A percentile compares a stretch with the other conserved stretches of the same genome.
phyloP scores from a whole-genome alignment of 176 grass and related monocot species.

The Avena atlantica region DNA sequence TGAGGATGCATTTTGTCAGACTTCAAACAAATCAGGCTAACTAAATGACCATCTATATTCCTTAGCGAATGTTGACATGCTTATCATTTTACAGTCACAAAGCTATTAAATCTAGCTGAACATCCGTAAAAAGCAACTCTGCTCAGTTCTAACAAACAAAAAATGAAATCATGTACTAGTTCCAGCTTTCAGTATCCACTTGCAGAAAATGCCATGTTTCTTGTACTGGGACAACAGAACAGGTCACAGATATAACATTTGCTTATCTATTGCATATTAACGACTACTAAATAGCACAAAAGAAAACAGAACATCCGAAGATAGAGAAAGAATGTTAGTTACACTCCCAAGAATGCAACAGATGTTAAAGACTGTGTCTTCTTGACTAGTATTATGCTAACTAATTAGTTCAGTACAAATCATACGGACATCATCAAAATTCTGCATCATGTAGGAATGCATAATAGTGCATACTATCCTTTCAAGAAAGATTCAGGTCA shows the following conservation, averaged over 20 bases:
- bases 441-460: neutral
- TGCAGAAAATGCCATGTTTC: neutral
- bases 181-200: conserved; percentile 5
- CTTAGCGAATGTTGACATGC: neutral
- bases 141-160: neutral
- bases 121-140: neutral
- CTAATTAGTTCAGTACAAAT: conserved; percentile 26
- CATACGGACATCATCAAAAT: neutral
- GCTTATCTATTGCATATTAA: neutral
- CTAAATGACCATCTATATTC: neutral
- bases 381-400: neutral
- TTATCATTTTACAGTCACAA: conserved; percentile 24
- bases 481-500: conserved; percentile 11
- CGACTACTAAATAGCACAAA: neutral
- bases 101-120: conserved; percentile 1
- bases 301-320: neutral
- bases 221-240: neutral
- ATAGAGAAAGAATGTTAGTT: conserved; percentile 8
- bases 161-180: neutral
- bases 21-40: neutral
- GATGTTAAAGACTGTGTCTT: conserved; percentile 13
- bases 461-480: neutral
- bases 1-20: conserved; percentile 1
- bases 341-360: neutral
- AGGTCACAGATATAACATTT: neutral